Evolutionary conservation across 1,284 basidiomycete genomes (phyloP).

Genomic region (Trametes polyzona): DNA sequence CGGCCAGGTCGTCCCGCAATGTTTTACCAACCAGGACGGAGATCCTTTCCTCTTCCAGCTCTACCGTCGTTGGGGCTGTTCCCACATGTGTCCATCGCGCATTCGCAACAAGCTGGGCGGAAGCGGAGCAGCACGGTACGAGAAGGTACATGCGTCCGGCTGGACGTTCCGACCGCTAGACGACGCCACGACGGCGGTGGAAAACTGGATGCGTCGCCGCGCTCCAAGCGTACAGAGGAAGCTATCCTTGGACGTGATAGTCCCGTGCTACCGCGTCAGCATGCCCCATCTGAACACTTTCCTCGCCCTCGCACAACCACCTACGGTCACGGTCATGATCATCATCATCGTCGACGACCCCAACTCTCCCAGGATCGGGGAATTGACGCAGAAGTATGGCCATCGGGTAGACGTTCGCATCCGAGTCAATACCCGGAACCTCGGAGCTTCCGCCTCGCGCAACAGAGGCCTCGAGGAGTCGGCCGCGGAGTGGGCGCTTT

Average conservation of each 20-base stretch:
- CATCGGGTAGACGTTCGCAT: constrained; percentile 52
- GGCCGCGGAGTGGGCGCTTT: constrained; percentile 52
- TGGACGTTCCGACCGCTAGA: constrained; percentile 57
- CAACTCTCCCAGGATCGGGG: constrained; percentile 39
- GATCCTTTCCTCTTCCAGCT: constrained; percentile 63
- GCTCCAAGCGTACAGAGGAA: constrained; percentile 35
- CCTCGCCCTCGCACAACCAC: constrained; percentile 45
- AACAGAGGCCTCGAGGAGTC: constrained; percentile 54
- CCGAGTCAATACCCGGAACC: constrained; percentile 46
- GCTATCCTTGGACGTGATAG: constrained; percentile 56
- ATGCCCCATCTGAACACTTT: constrained; percentile 47
- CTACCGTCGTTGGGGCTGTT: constrained; percentile 59
- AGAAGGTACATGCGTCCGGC: constrained; percentile 44
- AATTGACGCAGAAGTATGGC: constrained; percentile 42
- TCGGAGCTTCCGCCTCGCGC: constrained; percentile 52
- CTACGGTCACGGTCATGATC: constrained; percentile 51
- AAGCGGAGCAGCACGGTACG: constrained; percentile 48
- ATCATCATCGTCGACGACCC: constrained; percentile 65
- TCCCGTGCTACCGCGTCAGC: constrained; percentile 61
- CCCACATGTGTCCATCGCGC: constrained; percentile 47
- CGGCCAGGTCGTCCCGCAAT: constrained; percentile 52
- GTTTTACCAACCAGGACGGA: constrained; percentile 62
- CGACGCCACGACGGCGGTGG: constrained; percentile 42
- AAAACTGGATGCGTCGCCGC: constrained; percentile 41
- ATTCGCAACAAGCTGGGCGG: constrained; percentile 54